These are phyloP conservation scores for Gossypium sturtianum DNA, from an alignment of 345 rosid species.

Conservation along the genomic window DNA sequence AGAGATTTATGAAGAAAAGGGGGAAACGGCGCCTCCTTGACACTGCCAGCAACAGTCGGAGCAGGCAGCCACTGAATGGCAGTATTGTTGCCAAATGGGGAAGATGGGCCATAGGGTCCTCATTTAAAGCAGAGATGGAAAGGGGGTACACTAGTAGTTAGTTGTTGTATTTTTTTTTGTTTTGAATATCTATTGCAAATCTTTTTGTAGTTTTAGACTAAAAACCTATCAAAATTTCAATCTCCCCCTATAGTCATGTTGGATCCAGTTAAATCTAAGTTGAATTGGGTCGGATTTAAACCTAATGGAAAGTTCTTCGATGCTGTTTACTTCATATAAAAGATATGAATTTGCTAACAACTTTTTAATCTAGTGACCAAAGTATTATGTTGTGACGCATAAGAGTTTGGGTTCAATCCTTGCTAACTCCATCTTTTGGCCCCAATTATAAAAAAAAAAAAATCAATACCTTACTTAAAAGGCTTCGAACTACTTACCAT, in stretches of 20 bases:
- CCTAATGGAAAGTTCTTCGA: too few species aligned
- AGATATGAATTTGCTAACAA: too few species aligned
- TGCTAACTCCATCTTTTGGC: too few species aligned
- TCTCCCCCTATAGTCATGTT: not conserved
- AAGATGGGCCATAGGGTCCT: not conserved
- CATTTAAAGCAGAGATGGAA: conserved; percentile 9
- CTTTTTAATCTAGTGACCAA: too few species aligned
- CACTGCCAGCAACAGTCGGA: not conserved
- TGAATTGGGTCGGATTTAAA: too few species aligned
- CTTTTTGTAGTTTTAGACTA: conserved; percentile 10
- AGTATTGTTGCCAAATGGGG: conserved; percentile 9
- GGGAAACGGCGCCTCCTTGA: conserved; percentile 8
- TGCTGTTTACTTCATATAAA: too few species aligned
- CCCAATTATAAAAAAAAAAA: too few species aligned
- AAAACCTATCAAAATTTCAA: not conserved
- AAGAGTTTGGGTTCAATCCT: too few species aligned
- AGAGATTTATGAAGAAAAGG: not conserved
- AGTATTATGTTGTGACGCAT: too few species aligned
- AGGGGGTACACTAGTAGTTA: not conserved
- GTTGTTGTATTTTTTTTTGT: not conserved
- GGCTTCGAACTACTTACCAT: too few species aligned
- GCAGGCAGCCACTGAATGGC: not conserved
- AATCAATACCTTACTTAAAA: too few species aligned
- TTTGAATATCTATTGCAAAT: conserved; percentile 10
- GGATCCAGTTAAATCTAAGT: too few species aligned